Evolutionary conservation across 2,329 filamentous ascomycete genomes (phyloP).

Genomic region (Penicillium sp.): DNA sequence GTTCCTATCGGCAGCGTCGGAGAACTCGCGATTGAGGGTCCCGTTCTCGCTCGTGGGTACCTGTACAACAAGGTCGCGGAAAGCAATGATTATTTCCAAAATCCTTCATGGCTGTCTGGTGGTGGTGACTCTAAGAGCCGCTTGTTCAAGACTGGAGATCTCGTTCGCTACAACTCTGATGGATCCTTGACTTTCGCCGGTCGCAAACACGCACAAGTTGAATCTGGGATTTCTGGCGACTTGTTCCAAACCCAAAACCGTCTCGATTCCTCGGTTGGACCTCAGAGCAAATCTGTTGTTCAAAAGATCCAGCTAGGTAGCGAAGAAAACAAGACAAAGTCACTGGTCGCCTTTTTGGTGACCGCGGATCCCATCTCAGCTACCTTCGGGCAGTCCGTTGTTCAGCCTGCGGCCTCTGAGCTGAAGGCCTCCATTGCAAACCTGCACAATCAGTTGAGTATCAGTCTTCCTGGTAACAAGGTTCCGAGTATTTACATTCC

Average conservation of each 20-base stretch:
- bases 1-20: constrained; percentile 38
- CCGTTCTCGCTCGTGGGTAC: constrained; percentile 59
- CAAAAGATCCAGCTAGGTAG: constrained; percentile 13
- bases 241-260: constrained; percentile 13
- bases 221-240: constrained; percentile 1
- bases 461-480: constrained; percentile 33
- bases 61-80: constrained; percentile 54
- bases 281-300: constrained; percentile 22
- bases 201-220: constrained; percentile 23
- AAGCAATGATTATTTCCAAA: constrained; percentile 53
- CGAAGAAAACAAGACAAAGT: not conserved
- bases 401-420: constrained; percentile 16
- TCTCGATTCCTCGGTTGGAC: constrained; percentile 11
- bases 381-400: not conserved
- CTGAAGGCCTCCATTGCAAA: constrained; percentile 14
- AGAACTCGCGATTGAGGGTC: constrained; percentile 33
- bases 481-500: constrained; percentile 39
- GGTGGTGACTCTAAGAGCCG: constrained; percentile 12
- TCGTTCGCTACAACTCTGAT: constrained; percentile 40
- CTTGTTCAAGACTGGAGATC: constrained; percentile 42
- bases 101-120: constrained; percentile 27
- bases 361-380: not conserved
- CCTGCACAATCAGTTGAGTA: constrained; percentile 25
- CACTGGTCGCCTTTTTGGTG: constrained; percentile 25
- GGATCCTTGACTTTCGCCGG: constrained; percentile 37